phyloP scores from a whole-genome alignment of 2,329 filamentous ascomycete species.

The Bisporella sp. region DNA sequence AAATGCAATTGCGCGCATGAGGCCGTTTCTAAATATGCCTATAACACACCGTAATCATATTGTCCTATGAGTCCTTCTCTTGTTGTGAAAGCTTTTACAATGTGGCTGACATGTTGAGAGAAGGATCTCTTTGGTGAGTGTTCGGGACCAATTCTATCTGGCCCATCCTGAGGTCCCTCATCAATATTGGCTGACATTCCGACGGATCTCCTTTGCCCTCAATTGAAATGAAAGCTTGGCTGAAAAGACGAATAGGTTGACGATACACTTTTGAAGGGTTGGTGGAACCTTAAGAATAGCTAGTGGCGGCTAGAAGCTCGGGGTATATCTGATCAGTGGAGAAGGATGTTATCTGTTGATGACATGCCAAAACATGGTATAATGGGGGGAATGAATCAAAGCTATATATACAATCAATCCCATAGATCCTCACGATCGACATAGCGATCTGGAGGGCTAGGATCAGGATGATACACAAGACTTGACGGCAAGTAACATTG shows the following conservation, averaged over 20 bases:
- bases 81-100: constrained; percentile 40
- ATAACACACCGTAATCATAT: constrained; percentile 67
- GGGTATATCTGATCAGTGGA: background rate
- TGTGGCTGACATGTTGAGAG: constrained; percentile 32
- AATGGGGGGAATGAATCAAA: background rate
- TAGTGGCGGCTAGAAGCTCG: background rate
- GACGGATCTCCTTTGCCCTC: background rate
- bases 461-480: background rate
- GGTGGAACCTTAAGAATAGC: constrained; percentile 4
- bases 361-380: background rate
- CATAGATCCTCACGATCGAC: background rate
- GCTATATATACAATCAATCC: background rate
- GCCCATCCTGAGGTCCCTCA: constrained; percentile 23
- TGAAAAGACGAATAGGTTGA: background rate
- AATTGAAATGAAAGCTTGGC: background rate
- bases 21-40: background rate
- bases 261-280: constrained; percentile 4
- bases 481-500: background rate
- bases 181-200: constrained; percentile 21
- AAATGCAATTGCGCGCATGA: constrained; percentile 2
- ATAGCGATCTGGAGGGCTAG: background rate
- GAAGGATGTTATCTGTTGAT: background rate
- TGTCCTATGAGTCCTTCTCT: constrained; percentile 68
- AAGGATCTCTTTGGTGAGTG: constrained; percentile 32
- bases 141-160: constrained; percentile 38